Base-by-base conservation (phyloP, 2,329 filamentous ascomycete species). In the Calcarisporium arbuscula region DNA sequence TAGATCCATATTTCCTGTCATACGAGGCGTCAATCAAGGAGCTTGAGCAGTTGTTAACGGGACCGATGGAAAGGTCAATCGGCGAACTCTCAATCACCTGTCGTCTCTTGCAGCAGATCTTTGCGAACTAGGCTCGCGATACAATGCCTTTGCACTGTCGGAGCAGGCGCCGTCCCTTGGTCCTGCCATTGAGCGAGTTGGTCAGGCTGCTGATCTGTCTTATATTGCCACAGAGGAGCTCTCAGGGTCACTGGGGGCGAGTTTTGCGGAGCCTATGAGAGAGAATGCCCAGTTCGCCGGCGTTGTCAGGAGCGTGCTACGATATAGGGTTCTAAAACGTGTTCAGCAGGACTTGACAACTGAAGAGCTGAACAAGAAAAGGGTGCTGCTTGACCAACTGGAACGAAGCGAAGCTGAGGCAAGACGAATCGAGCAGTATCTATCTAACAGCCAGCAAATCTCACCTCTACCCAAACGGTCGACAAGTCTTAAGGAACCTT, bases 331-430 rank as follows among this genome's bases (percentile, higher is more conserved):
- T 4, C 66, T 95, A 42, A 98, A 98, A 66, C 77, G 92, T 30
- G 86, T 98, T 34, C 92, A 98, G 55, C 88, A 96, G 58, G 92
- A 98, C 54, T 90, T 96, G 80, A 96, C 92, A 2, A 82, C 82
- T 28, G 92, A 98, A 39, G 89, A 98, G 50, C 69, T 98, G 9
- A 75, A 82, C 36, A 95, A 90, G 69, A 96, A 96, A 66, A 79
- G 75, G 49, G 67, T 74, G 4, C 70, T 92, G 10, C 70, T 98
- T 11, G 86, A 94, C 28, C 84, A 89, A 30, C 67, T 98, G n/a
- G 92, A 98, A 64, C 78, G 80, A 39, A 96, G 90, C 53, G 92
- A 98, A 60, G 74, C 83, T 6, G 92, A 98, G 63, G 89, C 92
- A 1, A 85, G 85, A 53, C 80, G 94, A 30, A 92, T 98, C 41